phyloP scores from a whole-genome alignment of 1,139 yeast genomes.

The Geotrichum candidum region DNA sequence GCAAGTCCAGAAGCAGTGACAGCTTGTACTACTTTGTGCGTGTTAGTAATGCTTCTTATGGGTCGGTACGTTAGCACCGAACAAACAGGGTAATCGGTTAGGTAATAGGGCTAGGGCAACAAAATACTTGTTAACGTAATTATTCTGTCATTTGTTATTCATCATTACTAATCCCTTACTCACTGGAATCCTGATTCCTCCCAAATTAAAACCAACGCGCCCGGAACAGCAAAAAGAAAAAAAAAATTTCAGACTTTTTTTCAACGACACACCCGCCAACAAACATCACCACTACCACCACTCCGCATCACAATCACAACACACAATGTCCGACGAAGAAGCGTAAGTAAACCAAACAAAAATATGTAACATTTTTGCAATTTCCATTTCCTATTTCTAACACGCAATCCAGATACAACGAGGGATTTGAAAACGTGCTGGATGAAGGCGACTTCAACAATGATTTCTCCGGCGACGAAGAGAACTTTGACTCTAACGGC shows the following conservation, averaged over 20 bases:
- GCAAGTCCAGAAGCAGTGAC: not conserved
- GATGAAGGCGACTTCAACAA: slow-evolving; percentile 68
- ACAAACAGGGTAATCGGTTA: not conserved
- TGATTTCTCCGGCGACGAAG: slow-evolving; percentile 65
- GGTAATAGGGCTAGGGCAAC: not conserved
- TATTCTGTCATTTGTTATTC: not conserved
- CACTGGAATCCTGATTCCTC: not conserved
- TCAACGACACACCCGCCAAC: not conserved
- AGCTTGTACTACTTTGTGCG: not conserved
- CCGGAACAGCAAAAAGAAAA: not conserved
- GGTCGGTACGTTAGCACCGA: not conserved
- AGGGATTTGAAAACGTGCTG: slow-evolving; percentile 63
- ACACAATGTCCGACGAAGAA: slow-evolving; percentile 15
- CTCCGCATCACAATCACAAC: not conserved
- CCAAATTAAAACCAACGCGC: not conserved
- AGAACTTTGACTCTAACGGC: slow-evolving; percentile 45
- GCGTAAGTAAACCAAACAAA: slow-evolving; percentile 8
- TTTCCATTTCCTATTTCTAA: not conserved
- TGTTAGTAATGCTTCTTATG: no score
- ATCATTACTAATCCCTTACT: not conserved
- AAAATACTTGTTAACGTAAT: not conserved
- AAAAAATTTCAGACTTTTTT: slow-evolving; percentile 4
- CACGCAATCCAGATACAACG: slow-evolving; percentile 48
- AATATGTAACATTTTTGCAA: not conserved
- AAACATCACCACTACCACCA: slow-evolving; percentile 1